Evolutionary conservation across 768 basidiomycete species (phyloP), one percentile per base, ranked within the genome.

Genomic region (Stropharia rugosoannulata): DNA sequence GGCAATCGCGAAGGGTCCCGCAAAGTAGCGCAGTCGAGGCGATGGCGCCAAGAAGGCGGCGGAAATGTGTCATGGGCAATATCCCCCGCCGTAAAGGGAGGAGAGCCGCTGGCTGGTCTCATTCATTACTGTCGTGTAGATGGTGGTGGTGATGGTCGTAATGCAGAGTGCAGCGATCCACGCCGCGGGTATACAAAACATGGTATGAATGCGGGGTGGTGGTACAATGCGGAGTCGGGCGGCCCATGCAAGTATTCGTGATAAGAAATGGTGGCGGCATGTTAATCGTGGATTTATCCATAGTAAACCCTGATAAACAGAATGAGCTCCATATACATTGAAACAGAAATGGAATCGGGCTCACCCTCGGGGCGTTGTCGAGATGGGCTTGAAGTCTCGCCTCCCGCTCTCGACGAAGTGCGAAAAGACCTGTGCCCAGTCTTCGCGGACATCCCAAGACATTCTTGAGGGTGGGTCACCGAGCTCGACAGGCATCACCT

Each of bases 401-500:
- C 88, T 81, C 27, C 88, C 90, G 16, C 77, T 75, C 55, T 86
- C 84, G 54, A 90, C 84, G 64, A 87, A 91, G 71, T 89, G 84
- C 36, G 78, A 73, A 44, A 92, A 80, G 32, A 87, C 83, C 16
- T 78, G 75, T 5, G 74, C 70, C 90, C 90, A 93, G 68, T 93
- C 90, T 10, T 84, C 84, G 52, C 89, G 77, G 16, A 70, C 62
- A 66, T 90, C 89, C 90, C 90, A 92, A 35, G 83, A 75, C 64
- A 91, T 90, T 62, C 84, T 87, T 55, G 79, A 73, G 1, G 88
- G 90, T 6, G 87, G 82, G 68, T 93, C 22, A 22, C 22, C 90
- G 49, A 92, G 86, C 66, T 93, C 90, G 59, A 92, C 88, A 32
- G 90, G 90, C 86, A 92, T 89, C 59, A 93, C 89, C 63, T 93